phyloP scores from a whole-genome alignment of 371 early-diverging fungal species.

The Mucor irregularis region DNA sequence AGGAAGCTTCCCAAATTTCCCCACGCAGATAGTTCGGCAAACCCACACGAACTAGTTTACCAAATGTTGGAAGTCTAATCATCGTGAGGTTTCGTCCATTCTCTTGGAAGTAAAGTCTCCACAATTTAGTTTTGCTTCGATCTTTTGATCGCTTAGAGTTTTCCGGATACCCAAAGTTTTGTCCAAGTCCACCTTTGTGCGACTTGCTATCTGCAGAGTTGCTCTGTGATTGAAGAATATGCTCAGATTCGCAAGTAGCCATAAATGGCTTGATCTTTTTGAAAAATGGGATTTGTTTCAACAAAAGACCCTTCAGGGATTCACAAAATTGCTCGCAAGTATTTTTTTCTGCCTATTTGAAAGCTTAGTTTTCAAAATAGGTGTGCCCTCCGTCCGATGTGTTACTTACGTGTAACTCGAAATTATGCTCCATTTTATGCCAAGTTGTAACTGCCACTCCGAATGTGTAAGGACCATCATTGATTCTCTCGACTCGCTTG shows the following conservation, averaged over 20 bases:
- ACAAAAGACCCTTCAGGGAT: slow-evolving; percentile 47
- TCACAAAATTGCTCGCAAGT: slow-evolving; percentile 59
- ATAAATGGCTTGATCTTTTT: slow-evolving; percentile 81
- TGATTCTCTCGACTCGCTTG: slow-evolving; percentile 87
- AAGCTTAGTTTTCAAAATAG: no score
- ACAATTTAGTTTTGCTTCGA: slow-evolving; percentile 73
- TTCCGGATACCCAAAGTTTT: slow-evolving; percentile 87
- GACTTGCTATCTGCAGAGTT: slow-evolving; percentile 41
- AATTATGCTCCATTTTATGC: slow-evolving; percentile 64
- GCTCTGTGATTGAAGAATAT: slow-evolving; percentile 50
- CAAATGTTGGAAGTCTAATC: slow-evolving; percentile 79
- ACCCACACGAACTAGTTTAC: slow-evolving; percentile 89
- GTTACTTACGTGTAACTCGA: slow-evolving; percentile 51
- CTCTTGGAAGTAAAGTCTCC: slow-evolving; percentile 80
- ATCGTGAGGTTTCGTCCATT: slow-evolving; percentile 91
- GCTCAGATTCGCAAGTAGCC: slow-evolving; percentile 75
- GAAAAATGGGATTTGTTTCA: slow-evolving; percentile 64
- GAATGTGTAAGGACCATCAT: slow-evolving; percentile 35
- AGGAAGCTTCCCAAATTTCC: slow-evolving; percentile 95
- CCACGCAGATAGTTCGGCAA: slow-evolving; percentile 90
- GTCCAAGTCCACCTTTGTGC: slow-evolving; percentile 73
- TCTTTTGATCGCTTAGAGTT: slow-evolving; percentile 77
- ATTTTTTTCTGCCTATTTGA: slow-evolving; percentile 44
- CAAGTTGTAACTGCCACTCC: slow-evolving; percentile 54
- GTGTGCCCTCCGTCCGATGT: no score